phyloP scores from a whole-genome alignment of 2,329 filamentous ascomycete genomes.

The Sphaerulina populicola region DNA sequence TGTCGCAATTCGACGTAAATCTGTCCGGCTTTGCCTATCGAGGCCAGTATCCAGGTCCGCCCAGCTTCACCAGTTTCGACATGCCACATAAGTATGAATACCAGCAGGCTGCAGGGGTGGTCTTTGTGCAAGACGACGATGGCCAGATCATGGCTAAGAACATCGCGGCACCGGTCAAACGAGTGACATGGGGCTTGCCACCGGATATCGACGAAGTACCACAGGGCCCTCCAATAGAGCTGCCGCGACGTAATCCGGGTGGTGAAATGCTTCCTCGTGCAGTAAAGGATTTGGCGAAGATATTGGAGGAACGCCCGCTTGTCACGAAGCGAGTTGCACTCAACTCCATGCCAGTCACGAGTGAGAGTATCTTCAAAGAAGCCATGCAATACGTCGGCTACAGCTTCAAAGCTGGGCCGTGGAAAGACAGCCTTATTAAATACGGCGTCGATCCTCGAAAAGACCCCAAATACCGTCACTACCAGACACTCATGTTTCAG shows the following conservation, averaged over 20 bases:
- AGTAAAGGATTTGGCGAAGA: constrained; percentile 53
- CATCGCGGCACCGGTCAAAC: constrained; percentile 41
- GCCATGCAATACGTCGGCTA: constrained; percentile 80
- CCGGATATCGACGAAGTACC: constrained; percentile 58
- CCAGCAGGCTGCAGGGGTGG: constrained; percentile 74
- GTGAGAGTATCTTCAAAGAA: constrained; percentile 55
- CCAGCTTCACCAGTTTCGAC: constrained; percentile 24
- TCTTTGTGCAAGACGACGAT: constrained; percentile 49
- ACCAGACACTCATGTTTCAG: constrained; percentile 86
- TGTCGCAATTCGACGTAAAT: constrained; percentile 60
- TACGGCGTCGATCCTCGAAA: constrained; percentile 80
- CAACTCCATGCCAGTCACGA: constrained; percentile 55
- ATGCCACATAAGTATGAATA: constrained; percentile 55
- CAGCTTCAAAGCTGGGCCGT: constrained; percentile 86
- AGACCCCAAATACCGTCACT: constrained; percentile 67
- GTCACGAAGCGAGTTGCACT: constrained; percentile 77
- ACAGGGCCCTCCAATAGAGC: constrained; percentile 48
- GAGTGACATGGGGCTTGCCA: constrained; percentile 35
- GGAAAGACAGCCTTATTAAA: constrained; percentile 75
- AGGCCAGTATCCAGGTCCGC: constrained; percentile 45
- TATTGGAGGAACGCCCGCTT: constrained; percentile 66
- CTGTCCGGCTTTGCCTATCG: constrained; percentile 51
- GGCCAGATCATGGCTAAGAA: constrained; percentile 48
- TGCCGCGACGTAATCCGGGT: constrained; percentile 28
- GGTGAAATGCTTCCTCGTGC: constrained; percentile 49